Evolutionary conservation across 495 filamentous ascomycete species (phyloP), one percentile per base, ranked within the genome.

Genomic region (Tuber umbilicatum): DNA sequence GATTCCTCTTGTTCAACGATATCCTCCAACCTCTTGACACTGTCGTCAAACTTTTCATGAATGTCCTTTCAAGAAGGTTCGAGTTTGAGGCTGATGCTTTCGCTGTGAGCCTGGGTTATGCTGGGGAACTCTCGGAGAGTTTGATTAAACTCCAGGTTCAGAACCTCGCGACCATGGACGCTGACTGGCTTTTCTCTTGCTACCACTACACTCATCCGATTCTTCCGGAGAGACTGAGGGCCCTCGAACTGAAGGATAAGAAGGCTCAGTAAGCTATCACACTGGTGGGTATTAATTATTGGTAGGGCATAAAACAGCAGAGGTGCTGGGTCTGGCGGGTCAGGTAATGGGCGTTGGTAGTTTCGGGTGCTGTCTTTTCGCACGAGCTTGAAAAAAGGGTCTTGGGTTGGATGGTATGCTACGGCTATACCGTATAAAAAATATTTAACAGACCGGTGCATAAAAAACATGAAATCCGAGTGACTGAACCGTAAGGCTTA

Each of bases 201-300:
- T 99, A 98, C 86, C 92, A 98, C 85, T 97, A 94, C 87, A 97
- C 94, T 12, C 95, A 99, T 84, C 95, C 95, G 1, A 98, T 98
- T 78, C 87, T 99, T 73, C 90, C 94, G 12, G 96, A 99, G 87
- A 89, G 95, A 77, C 86, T 99, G 78, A 92, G 90, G 85, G 95
- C 94, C 0, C 86, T 99, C 42, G 90, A 92, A 75, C 98, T 94
- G 94, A 89, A 87, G 81, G 86, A 88, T 70, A 86, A 87, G 68
- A 87, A 89, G 84, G 77, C 69, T 2, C 73, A 81, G 64, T 81
- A 75, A 55, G 47, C 10, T 47, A 35, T 21, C 21, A 5, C 38
- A 35, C 17, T 5, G 16, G 31, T 35, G 27, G 27, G 31, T n/a
- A 27, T n/a, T 3, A 27, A 27, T n/a, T 3, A 27, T 14, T 17